Conservation (phyloP, 192 early-diverging fungal species). For the Coemansia sp. region DNA sequence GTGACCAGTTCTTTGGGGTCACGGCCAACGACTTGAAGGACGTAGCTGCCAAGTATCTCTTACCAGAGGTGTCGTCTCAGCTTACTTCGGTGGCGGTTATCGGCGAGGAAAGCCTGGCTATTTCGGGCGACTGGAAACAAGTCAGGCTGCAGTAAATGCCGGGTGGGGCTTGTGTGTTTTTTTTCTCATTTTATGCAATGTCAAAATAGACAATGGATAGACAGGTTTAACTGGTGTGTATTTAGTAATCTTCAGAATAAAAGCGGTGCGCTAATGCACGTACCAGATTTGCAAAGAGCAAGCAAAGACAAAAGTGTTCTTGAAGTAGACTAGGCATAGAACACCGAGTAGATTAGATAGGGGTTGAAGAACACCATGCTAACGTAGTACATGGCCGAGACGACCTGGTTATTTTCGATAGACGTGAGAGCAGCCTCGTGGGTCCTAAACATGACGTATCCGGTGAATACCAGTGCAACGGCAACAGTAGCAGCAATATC, state of each 20-base stretch:
- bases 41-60: slow-evolving; percentile 69
- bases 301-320: neutral
- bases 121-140: slow-evolving; percentile 40
- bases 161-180: neutral
- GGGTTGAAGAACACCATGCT: slow-evolving; percentile 6
- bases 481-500: neutral
- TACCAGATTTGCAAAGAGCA: neutral
- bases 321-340: neutral
- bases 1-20: slow-evolving; percentile 72
- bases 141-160: slow-evolving; percentile 15
- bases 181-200: neutral
- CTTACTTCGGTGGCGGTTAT: slow-evolving; percentile 42
- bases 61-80: neutral
- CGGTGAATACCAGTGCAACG: neutral
- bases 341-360: neutral
- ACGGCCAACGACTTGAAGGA: slow-evolving; percentile 67
- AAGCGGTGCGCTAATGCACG: neutral
- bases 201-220: neutral
- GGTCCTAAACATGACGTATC: neutral
- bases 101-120: slow-evolving; percentile 39
- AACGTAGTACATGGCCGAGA: neutral
- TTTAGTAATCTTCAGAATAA: neutral
- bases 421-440: neutral
- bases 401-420: neutral
- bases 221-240: neutral